Percentiles rank a stretch among this genome's conserved stretches.
Conservation (phyloP, 148 eudicot species). For the Nyssa sinensis region DNA sequence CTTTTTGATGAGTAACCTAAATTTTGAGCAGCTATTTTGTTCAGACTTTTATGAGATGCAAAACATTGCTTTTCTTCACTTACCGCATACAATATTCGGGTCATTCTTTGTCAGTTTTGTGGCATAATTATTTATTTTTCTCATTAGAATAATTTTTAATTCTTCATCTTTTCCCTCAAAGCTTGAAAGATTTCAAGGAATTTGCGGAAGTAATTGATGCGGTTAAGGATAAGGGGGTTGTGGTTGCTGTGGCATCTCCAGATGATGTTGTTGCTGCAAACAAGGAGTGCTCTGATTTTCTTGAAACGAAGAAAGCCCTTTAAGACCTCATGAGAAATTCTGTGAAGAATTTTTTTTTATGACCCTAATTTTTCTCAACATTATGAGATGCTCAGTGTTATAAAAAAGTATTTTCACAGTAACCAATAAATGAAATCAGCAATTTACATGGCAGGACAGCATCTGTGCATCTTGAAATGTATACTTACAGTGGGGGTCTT, state of each 20-base stretch:
- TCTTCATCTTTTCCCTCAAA: slow-evolving; percentile 6
- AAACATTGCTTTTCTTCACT: background rate
- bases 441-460: background rate
- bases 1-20: background rate
- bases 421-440: background rate
- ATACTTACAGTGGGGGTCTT: background rate
- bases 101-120: background rate
- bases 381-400: background rate
- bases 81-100: background rate
- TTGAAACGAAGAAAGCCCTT: slow-evolving; percentile 68
- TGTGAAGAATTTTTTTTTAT: no score
- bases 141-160: background rate
- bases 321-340: slow-evolving; percentile 19
- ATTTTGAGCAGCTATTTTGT: background rate
- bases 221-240: slow-evolving; percentile 77
- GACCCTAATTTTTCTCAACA: background rate
- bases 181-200: slow-evolving; percentile 84
- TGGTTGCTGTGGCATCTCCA: slow-evolving; percentile 91
- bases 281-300: slow-evolving; percentile 56
- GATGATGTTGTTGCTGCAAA: slow-evolving; percentile 84
- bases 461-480: background rate
- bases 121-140: background rate
- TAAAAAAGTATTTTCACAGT: background rate
- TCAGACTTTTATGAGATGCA: background rate
- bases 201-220: slow-evolving; percentile 72